Base-by-base conservation (phyloP, 805 yeast species). In the Blastobotrys terrestris region DNA sequence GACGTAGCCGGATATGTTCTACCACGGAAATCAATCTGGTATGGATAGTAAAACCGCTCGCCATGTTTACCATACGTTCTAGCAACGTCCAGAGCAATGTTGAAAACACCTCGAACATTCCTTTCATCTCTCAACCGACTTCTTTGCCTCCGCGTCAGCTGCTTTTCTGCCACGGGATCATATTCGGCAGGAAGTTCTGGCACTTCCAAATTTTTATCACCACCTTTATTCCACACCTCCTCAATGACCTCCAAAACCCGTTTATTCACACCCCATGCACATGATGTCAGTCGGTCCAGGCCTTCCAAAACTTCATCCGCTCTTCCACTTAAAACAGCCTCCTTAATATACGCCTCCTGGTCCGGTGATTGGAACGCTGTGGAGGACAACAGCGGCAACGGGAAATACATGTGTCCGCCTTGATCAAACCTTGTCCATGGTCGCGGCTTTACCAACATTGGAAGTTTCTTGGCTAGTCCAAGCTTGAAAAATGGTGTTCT, bases 191-290 rank as follows among this genome's bases (percentile, higher is more conserved):
- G 74, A 61, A 92, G 79, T 62, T 88, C 84, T 65, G 84, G 67
- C 69, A 87, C 80, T 11, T 26, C 35, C 35, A 26, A 26, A 11
- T 11, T 26, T 11, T 26, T 11, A 57, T 74, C 75, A 56, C 84
- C 76, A 3, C 95, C 96, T 0, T 83, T 74, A 64, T 91, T 91
- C 98, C 98, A 92, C 53, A 84, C 80, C 53, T 81, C 72, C 1
- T 87, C 79, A 60, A 94, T 77, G 2, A 87, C 77, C 31, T 80
- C 75, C 55, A 88, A 81, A 3, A 94, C 72, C 21, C 72, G 73
- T 48, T 81, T 77, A 65, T 92, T 92, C 31, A 94, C 83, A 0
- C 96, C 85, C 99, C 99, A 92, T 0, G 96, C 77, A 1, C 97
- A 86, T 39, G 76, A 70, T 4, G 97, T 97, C 50, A 91, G 70